Conservation (phyloP, 2,329 filamentous ascomycete genomes). For the Dactylellina cionopaga region DNA sequence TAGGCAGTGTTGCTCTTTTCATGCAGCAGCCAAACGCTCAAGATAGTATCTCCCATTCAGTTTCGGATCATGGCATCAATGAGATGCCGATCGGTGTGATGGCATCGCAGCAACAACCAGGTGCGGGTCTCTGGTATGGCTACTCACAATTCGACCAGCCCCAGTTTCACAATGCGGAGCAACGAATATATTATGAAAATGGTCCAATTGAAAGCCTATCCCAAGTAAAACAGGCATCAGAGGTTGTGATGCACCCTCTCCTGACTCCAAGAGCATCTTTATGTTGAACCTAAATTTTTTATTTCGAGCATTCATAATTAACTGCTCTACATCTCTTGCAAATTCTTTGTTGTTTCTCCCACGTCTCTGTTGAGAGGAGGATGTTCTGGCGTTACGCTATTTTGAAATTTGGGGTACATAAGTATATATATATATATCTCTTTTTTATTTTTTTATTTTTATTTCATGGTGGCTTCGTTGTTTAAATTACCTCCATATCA, state of each 20-base stretch:
- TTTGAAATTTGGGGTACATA: too few species aligned
- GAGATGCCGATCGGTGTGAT: conserved; percentile 45
- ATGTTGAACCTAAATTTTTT: conserved; percentile 12
- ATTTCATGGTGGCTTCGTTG: background rate
- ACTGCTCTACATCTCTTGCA: background rate
- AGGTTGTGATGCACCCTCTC: conserved; percentile 43
- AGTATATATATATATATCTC: too few species aligned
- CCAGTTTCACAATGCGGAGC: conserved; percentile 40
- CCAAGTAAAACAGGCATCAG: conserved; percentile 25
- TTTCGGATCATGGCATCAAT: conserved; percentile 27
- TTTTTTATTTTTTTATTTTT: conserved; percentile 14
- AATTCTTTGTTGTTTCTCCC: background rate
- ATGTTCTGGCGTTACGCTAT: background rate
- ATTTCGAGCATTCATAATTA: background rate
- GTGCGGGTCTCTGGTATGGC: conserved; percentile 44
- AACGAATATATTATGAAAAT: conserved; percentile 49
- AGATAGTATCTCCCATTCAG: conserved; percentile 31
- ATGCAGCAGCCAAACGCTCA: conserved; percentile 32
- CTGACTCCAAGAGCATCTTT: conserved; percentile 42
- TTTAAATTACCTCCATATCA: too few species aligned
- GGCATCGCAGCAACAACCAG: conserved; percentile 29
- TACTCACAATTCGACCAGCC: conserved; percentile 46
- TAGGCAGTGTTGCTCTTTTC: conserved; percentile 36
- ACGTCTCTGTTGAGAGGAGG: background rate
- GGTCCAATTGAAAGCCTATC: conserved; percentile 23